Evolutionary conservation across 768 basidiomycete genomes (phyloP).

Genomic region (Galerina marginata): DNA sequence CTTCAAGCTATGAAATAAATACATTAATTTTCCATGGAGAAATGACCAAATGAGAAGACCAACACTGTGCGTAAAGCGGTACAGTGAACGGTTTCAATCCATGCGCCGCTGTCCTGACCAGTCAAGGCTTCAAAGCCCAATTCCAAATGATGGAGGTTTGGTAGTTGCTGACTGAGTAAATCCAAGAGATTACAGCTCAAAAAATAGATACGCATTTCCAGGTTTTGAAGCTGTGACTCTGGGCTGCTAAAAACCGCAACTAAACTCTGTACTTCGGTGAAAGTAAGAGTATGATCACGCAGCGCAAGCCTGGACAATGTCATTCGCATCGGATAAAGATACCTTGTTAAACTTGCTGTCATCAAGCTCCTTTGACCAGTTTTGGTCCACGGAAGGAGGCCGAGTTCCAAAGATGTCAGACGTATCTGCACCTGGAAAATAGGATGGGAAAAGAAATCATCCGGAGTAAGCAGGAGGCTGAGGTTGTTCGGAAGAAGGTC

Average conservation of each 20-base stretch:
- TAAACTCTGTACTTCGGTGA: background rate
- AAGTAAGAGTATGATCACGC: constrained; percentile 1
- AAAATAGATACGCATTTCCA: background rate
- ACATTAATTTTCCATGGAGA: background rate
- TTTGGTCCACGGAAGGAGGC: background rate
- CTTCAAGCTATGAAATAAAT: background rate
- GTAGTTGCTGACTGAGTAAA: background rate
- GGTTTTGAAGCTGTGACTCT: background rate
- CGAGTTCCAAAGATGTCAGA: constrained; percentile 9
- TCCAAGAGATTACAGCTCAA: constrained; percentile 6
- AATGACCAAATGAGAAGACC: background rate
- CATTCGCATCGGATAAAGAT: background rate
- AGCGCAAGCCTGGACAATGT: background rate
- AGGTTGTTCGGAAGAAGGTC: background rate
- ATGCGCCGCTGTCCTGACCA: background rate
- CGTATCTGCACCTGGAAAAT: constrained; percentile 4
- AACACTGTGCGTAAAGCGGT: background rate
- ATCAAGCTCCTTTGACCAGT: background rate
- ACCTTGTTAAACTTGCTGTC: background rate
- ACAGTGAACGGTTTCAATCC: background rate
- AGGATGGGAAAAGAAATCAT: constrained; percentile 8
- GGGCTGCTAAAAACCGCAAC: background rate
- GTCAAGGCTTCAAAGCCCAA: constrained; percentile 1
- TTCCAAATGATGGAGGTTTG: background rate
- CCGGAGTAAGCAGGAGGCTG: background rate